phyloP scores from a whole-genome alignment of 129 eudicot species.

The Daucus carota region DH1_v3.0 NC_030383.2:36953501-36954000 shows the following conservation, averaged over 20 bases:
- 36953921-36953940: neutral
- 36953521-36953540: too few species aligned
- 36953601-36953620: neutral
- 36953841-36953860: neutral
- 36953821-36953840: neutral
- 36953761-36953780: neutral
- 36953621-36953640: too few species aligned
- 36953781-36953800: neutral
- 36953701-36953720: too few species aligned
- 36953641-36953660: too few species aligned
- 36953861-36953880: neutral
- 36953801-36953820: neutral
- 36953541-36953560: too few species aligned
- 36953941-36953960: neutral
- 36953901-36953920: slow-evolving; percentile 2
- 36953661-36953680: too few species aligned
- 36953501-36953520: too few species aligned
- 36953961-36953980: neutral
- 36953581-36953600: neutral
- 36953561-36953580: neutral
- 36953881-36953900: neutral
- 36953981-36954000: neutral
- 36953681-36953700: too few species aligned
- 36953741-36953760: neutral
- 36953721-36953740: neutral